Conservation (phyloP, 2,329 filamentous ascomycete species). For the Sporothrix brasiliensis region DNA sequence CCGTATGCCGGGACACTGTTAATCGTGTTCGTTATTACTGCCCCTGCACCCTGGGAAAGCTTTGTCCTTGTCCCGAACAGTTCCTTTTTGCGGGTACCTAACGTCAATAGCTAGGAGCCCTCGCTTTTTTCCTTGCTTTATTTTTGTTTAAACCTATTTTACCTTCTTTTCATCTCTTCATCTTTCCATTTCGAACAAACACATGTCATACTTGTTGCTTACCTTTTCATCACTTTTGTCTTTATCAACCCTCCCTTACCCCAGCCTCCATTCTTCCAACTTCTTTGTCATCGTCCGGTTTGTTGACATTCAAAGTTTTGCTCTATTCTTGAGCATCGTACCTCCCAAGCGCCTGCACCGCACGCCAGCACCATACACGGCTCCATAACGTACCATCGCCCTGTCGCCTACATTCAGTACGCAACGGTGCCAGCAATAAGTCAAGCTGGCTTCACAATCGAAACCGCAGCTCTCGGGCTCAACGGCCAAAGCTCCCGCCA, state of each 20-base stretch:
- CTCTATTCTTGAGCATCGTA: neutral
- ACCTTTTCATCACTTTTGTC: neutral
- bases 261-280: neutral
- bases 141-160: neutral
- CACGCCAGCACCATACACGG: neutral
- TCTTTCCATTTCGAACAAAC: neutral
- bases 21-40: neutral
- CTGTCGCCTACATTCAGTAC: constrained; percentile 12
- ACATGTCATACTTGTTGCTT: no score
- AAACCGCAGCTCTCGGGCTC: constrained; percentile 26
- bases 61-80: neutral
- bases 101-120: neutral
- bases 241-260: neutral
- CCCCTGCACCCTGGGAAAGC: constrained; percentile 7
- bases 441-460: constrained; percentile 31
- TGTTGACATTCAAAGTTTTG: neutral
- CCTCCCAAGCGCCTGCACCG: neutral
- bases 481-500: constrained; percentile 36
- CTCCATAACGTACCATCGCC: neutral
- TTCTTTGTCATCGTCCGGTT: neutral
- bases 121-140: constrained; percentile 17
- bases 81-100: neutral
- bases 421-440: neutral
- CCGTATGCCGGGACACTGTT: constrained; percentile 34
- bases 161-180: neutral